A percentile compares a stretch with the other conserved stretches of the same genome.
Evolutionary conservation across 495 filamentous ascomycete genomes (phyloP).

Genomic region (Neurospora cerealis): DNA sequence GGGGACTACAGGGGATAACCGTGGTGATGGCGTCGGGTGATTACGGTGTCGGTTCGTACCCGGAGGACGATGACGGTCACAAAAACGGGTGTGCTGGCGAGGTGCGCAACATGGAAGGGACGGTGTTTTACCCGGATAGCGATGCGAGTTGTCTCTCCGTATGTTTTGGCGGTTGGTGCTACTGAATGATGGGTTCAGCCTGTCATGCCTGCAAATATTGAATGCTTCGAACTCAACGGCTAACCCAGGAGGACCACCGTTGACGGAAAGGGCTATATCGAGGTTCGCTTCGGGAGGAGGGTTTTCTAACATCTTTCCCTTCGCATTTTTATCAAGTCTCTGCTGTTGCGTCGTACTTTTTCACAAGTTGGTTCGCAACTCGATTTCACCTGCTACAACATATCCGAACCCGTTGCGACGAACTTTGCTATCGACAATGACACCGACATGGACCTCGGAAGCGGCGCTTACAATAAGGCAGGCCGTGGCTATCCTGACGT

Average conservation of each 20-base stretch:
- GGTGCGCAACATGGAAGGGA: neutral
- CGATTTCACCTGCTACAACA: slow-evolving; percentile 9
- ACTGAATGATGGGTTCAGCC: slow-evolving; percentile 9
- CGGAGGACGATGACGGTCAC: slow-evolving; percentile 18
- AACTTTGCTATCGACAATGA: neutral
- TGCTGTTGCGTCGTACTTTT: slow-evolving; percentile 48
- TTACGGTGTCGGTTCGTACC: slow-evolving; percentile 43
- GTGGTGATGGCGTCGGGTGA: slow-evolving; percentile 54
- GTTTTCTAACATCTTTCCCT: slow-evolving; percentile 57
- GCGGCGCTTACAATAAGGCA: slow-evolving; percentile 42
- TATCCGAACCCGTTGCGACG: slow-evolving; percentile 10
- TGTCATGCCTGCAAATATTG: neutral
- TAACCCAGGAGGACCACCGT: slow-evolving; percentile 11
- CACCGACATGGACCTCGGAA: slow-evolving; percentile 5
- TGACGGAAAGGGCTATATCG: slow-evolving; percentile 32
- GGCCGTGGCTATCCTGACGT: slow-evolving; percentile 60
- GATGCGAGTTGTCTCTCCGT: slow-evolving; percentile 28
- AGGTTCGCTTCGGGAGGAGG: slow-evolving; percentile 50
- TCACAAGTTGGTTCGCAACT: slow-evolving; percentile 24
- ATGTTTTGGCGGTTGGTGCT: slow-evolving; percentile 26
- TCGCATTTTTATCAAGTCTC: slow-evolving; percentile 46
- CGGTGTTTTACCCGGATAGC: slow-evolving; percentile 15
- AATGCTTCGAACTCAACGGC: slow-evolving; percentile 2
- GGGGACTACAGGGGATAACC: slow-evolving; percentile 51
- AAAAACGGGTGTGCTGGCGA: slow-evolving; percentile 11